These are phyloP conservation scores for Adansonia grandidieri DNA, from an alignment of 441 rosid species.

Conservation along the genomic window DNA sequence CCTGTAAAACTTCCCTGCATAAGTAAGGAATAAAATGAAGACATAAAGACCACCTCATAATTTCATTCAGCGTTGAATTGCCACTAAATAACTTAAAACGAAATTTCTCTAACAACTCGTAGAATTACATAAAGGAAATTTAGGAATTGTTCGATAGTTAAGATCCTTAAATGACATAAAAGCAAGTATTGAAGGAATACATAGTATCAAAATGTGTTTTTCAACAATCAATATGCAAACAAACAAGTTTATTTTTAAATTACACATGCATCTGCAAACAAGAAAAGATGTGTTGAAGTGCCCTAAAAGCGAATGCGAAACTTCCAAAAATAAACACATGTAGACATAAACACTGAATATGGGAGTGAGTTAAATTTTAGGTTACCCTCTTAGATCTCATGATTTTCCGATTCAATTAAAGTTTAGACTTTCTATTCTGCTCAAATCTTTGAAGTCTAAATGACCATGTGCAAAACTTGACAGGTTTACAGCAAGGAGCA, in stretches of 20 bases:
- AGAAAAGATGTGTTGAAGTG: background rate
- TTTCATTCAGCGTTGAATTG: slow-evolving; percentile 26
- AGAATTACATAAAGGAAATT: background rate
- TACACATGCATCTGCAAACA: background rate
- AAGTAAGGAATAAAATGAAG: slow-evolving; percentile 59
- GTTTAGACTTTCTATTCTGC: background rate
- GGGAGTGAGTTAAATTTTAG: background rate
- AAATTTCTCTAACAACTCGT: background rate
- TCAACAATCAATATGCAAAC: background rate
- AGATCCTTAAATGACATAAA: background rate
- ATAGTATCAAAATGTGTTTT: background rate
- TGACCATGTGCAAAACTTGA: background rate
- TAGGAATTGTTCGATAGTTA: background rate
- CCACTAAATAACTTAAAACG: slow-evolving; percentile 11
- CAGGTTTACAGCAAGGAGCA: slow-evolving; percentile 5
- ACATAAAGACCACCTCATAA: slow-evolving; percentile 39
- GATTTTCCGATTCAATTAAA: background rate
- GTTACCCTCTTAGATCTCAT: background rate
- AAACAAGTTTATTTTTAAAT: background rate
- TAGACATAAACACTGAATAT: background rate
- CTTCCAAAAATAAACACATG: background rate
- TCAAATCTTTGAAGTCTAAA: background rate
- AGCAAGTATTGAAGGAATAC: background rate
- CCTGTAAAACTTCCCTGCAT: slow-evolving; percentile 99
- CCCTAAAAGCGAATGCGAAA: background rate